These are phyloP conservation scores for Cytospora paraplurivora DNA, from an alignment of 2,329 filamentous ascomycete species.

Conservation along the genomic window DNA sequence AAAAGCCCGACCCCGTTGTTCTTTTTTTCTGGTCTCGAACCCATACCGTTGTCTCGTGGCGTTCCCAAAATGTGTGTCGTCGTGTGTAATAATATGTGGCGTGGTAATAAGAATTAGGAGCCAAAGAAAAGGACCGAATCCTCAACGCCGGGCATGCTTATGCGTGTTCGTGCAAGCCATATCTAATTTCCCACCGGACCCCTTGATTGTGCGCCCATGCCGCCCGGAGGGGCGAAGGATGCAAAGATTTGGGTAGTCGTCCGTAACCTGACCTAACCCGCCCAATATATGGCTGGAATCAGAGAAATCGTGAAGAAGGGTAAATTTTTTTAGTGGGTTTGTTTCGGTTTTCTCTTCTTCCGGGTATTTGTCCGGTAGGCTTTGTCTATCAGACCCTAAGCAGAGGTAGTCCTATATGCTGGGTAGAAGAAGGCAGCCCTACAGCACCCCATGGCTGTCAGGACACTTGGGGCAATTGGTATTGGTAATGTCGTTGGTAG, in stretches of 20 bases:
- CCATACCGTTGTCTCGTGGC: slow-evolving; percentile 16
- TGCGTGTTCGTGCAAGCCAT: slow-evolving; percentile 28
- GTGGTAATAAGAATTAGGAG: not conserved
- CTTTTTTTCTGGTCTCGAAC: slow-evolving; percentile 14
- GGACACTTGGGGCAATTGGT: not conserved
- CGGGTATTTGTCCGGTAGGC: not conserved
- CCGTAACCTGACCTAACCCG: slow-evolving; percentile 24
- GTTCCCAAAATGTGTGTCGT: not conserved
- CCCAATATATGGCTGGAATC: slow-evolving; percentile 17
- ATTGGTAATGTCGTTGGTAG: slow-evolving; percentile 31
- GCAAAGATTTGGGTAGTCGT: slow-evolving; percentile 24
- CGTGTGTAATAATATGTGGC: not conserved
- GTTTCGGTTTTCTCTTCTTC: no score
- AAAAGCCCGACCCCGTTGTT: no score
- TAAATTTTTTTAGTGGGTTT: not conserved
- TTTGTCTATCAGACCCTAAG: not conserved
- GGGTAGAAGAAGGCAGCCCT: not conserved
- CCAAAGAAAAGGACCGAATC: not conserved
- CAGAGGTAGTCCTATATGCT: not conserved
- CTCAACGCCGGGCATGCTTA: slow-evolving; percentile 24
- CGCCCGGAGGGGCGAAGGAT: slow-evolving; percentile 7
- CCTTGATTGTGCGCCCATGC: slow-evolving; percentile 16
- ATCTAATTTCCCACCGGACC: slow-evolving; percentile 9
- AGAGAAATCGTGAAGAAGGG: slow-evolving; percentile 10
- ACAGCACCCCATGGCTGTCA: not conserved